A percentile compares a stretch with the other conserved stretches of the same genome.
phyloP scores from a whole-genome alignment of 495 filamentous ascomycete species.

The Pseudevernia furfuracea region DNA sequence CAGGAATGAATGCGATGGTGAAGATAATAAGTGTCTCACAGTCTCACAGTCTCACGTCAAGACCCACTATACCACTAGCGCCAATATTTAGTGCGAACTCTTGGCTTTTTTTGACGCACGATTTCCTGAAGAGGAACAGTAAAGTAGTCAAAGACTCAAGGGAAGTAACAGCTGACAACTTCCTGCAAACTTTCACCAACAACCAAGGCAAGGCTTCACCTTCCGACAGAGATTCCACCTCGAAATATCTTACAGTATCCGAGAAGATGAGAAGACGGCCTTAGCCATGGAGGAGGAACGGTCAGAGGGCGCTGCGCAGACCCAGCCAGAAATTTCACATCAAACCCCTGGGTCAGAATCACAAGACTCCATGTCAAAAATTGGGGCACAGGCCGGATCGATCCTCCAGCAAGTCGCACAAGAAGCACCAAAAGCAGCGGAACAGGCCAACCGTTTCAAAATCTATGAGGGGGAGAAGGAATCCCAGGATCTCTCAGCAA shows the following conservation, averaged over 20 bases:
- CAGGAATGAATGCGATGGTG: background rate
- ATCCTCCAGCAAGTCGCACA: constrained; percentile 16
- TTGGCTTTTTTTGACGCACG: constrained; percentile 7
- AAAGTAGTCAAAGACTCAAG: background rate
- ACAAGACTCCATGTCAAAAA: background rate
- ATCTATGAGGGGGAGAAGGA: background rate
- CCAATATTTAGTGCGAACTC: constrained; percentile 1
- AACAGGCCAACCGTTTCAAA: background rate
- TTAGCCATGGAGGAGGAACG: constrained; percentile 15
- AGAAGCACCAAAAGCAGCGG: constrained; percentile 13
- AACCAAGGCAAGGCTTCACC: background rate
- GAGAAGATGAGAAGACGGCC: constrained; percentile 17
- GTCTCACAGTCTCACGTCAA: background rate
- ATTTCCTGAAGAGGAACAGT: constrained; percentile 1
- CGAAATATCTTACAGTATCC: background rate
- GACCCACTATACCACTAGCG: background rate
- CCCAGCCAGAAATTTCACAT: background rate
- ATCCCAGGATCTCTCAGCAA: background rate
- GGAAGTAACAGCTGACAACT: background rate
- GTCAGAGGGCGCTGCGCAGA: constrained; percentile 8
- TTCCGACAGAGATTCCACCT: background rate
- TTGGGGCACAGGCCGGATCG: background rate
- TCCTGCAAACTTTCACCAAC: background rate
- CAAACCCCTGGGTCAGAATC: background rate
- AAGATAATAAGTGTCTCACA: background rate